Evolutionary conservation across 106 monocot species (phyloP).

Genomic region (Acorus gramineus): DNA sequence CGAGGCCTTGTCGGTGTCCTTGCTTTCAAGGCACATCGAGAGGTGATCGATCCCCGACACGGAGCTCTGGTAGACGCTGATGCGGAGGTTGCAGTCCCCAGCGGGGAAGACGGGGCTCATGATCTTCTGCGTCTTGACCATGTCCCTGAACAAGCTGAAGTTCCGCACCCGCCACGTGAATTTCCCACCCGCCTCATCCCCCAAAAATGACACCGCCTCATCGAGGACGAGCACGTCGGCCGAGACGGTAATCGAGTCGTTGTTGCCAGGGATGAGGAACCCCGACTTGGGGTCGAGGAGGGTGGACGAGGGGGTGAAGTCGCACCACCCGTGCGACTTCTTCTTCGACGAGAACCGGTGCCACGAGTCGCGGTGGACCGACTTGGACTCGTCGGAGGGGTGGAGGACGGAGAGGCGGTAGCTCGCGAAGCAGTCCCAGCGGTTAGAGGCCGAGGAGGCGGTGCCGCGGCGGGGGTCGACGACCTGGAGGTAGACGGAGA

Average conservation of each 20-base stretch:
- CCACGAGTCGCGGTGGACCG: slow-evolving; percentile 78
- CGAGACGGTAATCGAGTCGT: slow-evolving; percentile 41
- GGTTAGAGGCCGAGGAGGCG: slow-evolving; percentile 27
- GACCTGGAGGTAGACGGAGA: slow-evolving; percentile 90
- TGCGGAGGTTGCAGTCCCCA: slow-evolving; percentile 68
- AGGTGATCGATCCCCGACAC: slow-evolving; percentile 58
- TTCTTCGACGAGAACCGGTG: slow-evolving; percentile 90
- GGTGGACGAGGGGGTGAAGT: slow-evolving; percentile 62
- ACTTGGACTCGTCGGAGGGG: slow-evolving; percentile 44
- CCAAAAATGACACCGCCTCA: slow-evolving; percentile 55
- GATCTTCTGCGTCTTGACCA: slow-evolving; percentile 93
- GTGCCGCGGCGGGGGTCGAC: slow-evolving; percentile 63
- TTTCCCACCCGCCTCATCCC: slow-evolving; percentile 38
- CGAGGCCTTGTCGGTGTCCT: slow-evolving; percentile 57
- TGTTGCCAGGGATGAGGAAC: slow-evolving; percentile 18
- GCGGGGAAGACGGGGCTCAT: slow-evolving; percentile 86
- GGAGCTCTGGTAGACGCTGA: slow-evolving; percentile 83
- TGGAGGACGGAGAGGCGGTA: slow-evolving; percentile 68
- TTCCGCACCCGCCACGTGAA: slow-evolving; percentile 90
- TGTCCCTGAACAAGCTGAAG: slow-evolving; percentile 65
- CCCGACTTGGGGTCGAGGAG: slow-evolving; percentile 43
- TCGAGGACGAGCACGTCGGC: slow-evolving; percentile 73
- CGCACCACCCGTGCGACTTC: slow-evolving; percentile 95
- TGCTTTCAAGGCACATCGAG: slow-evolving; percentile 91
- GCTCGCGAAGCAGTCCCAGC: slow-evolving; percentile 85